Conservation (phyloP, 129 eudicot genomes). For the Lonicera japonica region DNA sequence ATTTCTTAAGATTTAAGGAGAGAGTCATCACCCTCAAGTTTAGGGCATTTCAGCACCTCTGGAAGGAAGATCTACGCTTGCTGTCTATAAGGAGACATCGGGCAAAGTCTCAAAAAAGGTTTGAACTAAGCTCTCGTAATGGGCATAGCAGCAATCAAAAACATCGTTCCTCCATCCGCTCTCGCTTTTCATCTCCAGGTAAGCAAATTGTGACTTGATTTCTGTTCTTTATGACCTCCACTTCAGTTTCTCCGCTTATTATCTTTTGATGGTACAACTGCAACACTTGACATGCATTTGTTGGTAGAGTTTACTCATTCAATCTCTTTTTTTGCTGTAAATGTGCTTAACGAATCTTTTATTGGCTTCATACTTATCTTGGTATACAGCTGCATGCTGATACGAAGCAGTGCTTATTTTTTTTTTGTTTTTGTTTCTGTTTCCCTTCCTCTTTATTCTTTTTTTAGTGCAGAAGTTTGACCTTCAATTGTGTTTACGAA, state of each 20-base stretch:
- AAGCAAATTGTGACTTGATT: too few species aligned
- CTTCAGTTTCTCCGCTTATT: background rate
- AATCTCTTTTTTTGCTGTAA: background rate
- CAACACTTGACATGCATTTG: background rate
- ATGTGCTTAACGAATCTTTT: too few species aligned
- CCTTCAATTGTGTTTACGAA: background rate
- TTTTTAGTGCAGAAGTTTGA: background rate
- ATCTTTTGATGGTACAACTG: background rate
- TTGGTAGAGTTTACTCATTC: background rate
- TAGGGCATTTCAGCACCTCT: constrained; percentile 58
- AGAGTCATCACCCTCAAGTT: constrained; percentile 55
- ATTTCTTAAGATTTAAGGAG: constrained; percentile 53
- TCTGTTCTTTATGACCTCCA: too few species aligned
- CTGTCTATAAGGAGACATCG: constrained; percentile 53
- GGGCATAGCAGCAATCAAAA: constrained; percentile 38
- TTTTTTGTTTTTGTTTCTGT: background rate
- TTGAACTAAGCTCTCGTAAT: constrained; percentile 40
- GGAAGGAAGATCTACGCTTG: constrained; percentile 69
- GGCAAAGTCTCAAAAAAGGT: constrained; percentile 62
- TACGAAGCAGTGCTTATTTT: too few species aligned
- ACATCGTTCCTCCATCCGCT: constrained; percentile 52
- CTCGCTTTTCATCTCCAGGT: constrained; percentile 61
- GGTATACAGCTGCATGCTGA: background rate
- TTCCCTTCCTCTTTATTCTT: background rate
- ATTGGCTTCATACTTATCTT: too few species aligned